phyloP scores from a whole-genome alignment of 768 basidiomycete genomes.

The Agaricus bisporus region DNA sequence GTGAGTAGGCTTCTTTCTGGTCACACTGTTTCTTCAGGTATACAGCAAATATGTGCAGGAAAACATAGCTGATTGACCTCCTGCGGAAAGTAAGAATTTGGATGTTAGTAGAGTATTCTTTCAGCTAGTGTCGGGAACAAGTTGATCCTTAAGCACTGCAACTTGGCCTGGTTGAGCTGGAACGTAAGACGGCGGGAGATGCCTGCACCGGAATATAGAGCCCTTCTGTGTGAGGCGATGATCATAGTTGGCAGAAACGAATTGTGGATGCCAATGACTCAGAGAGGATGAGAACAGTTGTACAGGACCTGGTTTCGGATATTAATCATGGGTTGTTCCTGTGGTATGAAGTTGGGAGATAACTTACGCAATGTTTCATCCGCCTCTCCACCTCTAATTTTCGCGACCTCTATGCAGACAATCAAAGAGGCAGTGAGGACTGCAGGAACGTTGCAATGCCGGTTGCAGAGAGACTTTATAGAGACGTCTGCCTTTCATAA shows the following conservation, averaged over 20 bases:
- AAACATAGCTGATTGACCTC: slow-evolving; percentile 18
- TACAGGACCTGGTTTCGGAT: no score
- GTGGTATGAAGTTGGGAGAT: no score
- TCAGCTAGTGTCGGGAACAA: slow-evolving; percentile 33
- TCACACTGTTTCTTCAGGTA: neutral
- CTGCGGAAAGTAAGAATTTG: neutral
- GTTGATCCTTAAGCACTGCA: slow-evolving; percentile 16
- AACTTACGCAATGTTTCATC: slow-evolving; percentile 52
- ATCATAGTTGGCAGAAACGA: no score
- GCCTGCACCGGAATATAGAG: no score
- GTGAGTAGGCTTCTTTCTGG: slow-evolving; percentile 22
- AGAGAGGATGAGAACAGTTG: no score
- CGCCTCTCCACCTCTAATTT: slow-evolving; percentile 54
- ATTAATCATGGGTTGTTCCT: no score
- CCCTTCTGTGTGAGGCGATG: no score
- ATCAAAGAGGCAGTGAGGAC: slow-evolving; percentile 34
- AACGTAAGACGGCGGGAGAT: no score
- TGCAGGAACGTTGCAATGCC: slow-evolving; percentile 34
- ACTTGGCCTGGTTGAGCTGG: no score
- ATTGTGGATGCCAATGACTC: no score
- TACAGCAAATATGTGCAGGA: slow-evolving; percentile 19
- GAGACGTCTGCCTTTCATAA: slow-evolving; percentile 36
- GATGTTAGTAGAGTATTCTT: slow-evolving; percentile 38
- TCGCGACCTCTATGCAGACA: slow-evolving; percentile 53
- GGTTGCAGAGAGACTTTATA: slow-evolving; percentile 41